Percentiles rank a stretch among this genome's conserved stretches.
These are phyloP conservation scores for Diaporthe citriasiana DNA, from an alignment of 2,329 filamentous ascomycete genomes.

Conservation along the genomic window DNA sequence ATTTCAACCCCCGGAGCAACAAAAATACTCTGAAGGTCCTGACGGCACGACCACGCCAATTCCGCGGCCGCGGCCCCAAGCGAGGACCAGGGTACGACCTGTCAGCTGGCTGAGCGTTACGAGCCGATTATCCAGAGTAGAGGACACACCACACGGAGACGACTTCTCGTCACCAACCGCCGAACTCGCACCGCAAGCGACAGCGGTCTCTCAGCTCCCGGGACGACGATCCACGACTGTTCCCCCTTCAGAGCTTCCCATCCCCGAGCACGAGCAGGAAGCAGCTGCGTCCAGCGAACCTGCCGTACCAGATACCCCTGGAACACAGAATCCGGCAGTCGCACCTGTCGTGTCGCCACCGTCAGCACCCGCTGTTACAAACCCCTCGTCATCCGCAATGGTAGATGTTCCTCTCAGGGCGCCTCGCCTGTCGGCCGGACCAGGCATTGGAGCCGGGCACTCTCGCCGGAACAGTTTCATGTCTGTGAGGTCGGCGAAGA, in stretches of 20 bases:
- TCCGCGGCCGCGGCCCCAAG: slow-evolving; percentile 37
- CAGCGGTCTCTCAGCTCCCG: slow-evolving; percentile 6
- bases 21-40: slow-evolving; percentile 28
- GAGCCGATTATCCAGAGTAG: slow-evolving; percentile 37
- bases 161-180: neutral
- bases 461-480: slow-evolving; percentile 64
- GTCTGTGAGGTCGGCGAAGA: slow-evolving; percentile 66
- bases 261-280: slow-evolving; percentile 17
- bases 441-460: slow-evolving; percentile 25
- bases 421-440: slow-evolving; percentile 25
- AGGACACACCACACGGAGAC: slow-evolving; percentile 30
- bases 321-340: neutral
- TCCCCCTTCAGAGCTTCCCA: neutral
- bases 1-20: slow-evolving; percentile 44
- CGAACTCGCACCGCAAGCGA: slow-evolving; percentile 20
- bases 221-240: slow-evolving; percentile 15
- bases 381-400: slow-evolving; percentile 25
- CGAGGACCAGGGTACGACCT: slow-evolving; percentile 44
- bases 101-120: slow-evolving; percentile 42
- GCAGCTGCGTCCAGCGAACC: neutral
- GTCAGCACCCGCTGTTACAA: neutral
- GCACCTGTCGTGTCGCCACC: neutral
- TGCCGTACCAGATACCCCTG: neutral
- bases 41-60: slow-evolving; percentile 39
- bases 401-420: slow-evolving; percentile 34